These are phyloP conservation scores for Trichoderma oligosporum DNA, from an alignment of 2,329 filamentous ascomycete genomes.

Conservation along the genomic window DNA sequence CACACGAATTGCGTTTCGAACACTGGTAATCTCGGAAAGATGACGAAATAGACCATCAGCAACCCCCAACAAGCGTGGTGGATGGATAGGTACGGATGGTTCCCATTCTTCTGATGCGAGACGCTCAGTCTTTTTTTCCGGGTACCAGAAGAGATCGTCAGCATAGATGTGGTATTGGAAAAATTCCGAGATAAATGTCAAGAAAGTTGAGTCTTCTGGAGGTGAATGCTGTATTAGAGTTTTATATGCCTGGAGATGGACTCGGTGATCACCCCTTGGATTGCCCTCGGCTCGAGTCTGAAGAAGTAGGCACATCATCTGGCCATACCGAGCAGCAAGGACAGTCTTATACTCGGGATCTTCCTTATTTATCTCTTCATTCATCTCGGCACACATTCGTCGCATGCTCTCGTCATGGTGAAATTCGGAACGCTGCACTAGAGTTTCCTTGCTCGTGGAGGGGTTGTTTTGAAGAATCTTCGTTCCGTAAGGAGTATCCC, in stretches of 20 bases:
- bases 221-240: slow-evolving; percentile 62
- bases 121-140: slow-evolving; percentile 36
- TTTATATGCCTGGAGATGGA: slow-evolving; percentile 73
- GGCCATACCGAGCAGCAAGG: slow-evolving; percentile 55
- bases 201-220: slow-evolving; percentile 62
- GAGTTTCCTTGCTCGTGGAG: slow-evolving; percentile 42
- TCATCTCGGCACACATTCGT: slow-evolving; percentile 48
- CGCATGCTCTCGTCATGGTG: slow-evolving; percentile 55
- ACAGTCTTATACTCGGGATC: slow-evolving; percentile 44
- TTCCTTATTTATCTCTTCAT: slow-evolving; percentile 39
- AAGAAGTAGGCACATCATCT: slow-evolving; percentile 60
- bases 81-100: slow-evolving; percentile 40
- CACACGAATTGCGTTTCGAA: slow-evolving; percentile 69
- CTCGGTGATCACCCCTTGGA: slow-evolving; percentile 65
- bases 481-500: slow-evolving; percentile 52
- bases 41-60: slow-evolving; percentile 77
- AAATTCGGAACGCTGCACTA: slow-evolving; percentile 51
- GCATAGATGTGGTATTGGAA: slow-evolving; percentile 77
- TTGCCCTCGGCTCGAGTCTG: slow-evolving; percentile 56
- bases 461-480: slow-evolving; percentile 51
- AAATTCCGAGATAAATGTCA: slow-evolving; percentile 65
- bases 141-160: slow-evolving; percentile 57
- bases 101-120: slow-evolving; percentile 45
- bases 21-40: slow-evolving; percentile 72
- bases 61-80: slow-evolving; percentile 68